Conservation (phyloP, 2,329 filamentous ascomycete species). For the Talaromyces sp. region DNA sequence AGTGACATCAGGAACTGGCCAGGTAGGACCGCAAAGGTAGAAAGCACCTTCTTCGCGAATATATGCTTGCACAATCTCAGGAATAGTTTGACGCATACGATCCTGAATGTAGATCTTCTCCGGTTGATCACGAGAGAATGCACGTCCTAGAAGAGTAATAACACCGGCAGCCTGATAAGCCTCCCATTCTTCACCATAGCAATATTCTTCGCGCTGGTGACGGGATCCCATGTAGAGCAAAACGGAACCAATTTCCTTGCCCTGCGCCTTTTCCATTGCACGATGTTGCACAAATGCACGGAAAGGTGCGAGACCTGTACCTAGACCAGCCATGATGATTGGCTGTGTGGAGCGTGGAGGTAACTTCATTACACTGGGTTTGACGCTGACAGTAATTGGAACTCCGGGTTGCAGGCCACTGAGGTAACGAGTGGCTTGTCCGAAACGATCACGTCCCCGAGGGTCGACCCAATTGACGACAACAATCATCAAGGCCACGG, state of each 20-base stretch:
- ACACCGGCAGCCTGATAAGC: constrained; percentile 93
- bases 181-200: constrained; percentile 99
- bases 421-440: constrained; percentile 89
- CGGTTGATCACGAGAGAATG: constrained; percentile 93
- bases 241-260: constrained; percentile 88
- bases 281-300: constrained; percentile 97
- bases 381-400: constrained; percentile 84
- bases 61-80: constrained; percentile 79
- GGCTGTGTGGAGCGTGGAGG: constrained; percentile 80
- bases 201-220: constrained; percentile 96
- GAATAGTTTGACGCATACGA: constrained; percentile 83
- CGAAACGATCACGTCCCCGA: constrained; percentile 79
- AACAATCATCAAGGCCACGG: constrained; percentile 93
- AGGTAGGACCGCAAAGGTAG: constrained; percentile 96
- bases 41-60: constrained; percentile 84
- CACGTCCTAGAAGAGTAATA: constrained; percentile 85
- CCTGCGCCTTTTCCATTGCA: constrained; percentile 95
- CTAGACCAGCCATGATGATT: constrained; percentile 98
- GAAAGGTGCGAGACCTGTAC: constrained; percentile 97
- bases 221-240: constrained; percentile 95
- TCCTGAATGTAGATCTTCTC: constrained; percentile 99
- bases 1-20: constrained; percentile 96
- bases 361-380: constrained; percentile 99
- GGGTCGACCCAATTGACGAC: constrained; percentile 94
- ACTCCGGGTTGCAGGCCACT: constrained; percentile 68